Base-by-base conservation (phyloP, 2,329 filamentous ascomycete genomes). In the Penicillium sp. region DNA sequence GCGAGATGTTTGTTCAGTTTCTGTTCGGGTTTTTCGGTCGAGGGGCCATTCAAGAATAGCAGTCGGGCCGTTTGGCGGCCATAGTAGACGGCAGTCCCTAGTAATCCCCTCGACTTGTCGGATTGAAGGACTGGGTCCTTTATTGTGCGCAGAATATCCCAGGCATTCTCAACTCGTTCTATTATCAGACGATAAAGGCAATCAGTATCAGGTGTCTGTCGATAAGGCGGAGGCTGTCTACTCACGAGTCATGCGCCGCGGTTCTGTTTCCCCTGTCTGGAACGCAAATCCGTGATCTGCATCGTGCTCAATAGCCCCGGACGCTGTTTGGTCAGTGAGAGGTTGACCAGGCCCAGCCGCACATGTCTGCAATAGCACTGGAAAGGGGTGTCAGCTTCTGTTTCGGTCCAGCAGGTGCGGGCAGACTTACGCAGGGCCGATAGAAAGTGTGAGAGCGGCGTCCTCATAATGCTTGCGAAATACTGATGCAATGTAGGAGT, bases 31-130 rank as follows among this genome's bases (percentile, higher is more conserved):
- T 79, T 74, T 32, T 78, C 74, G 38, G 78, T 72, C 16, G 78
- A 72, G 1, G 85, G 85, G 1, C 81, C 79, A 64, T 87, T 87
- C 78, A 88, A 82, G 69, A 88, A 88, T 18, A 89, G 74, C 31
- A 86, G 74, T 45, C 83, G 81, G 67, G 89, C 85, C 22, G 83
- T 73, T 69, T 86, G 78, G 64, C 84, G 83, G 38, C 81, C 80
- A 68, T 88, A 89, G 75, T 88, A 80, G 61, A 80, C 75, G 37
- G 79, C 76, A 55, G 80, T 79, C 38, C 82, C 82, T 6, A 87
- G 57, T 34, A 88, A 67, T 31, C 86, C 85, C 10, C 81, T 81
- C 8, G 84, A 82, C 68, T 82, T 84, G 16, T 75, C 70, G 16
- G 64, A 51, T 29, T 66, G 58, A 10, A 56, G 34, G 14, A 62